Evolutionary conservation across 331 rosid species (phyloP).

Genomic region (Saraca asoca): DNA sequence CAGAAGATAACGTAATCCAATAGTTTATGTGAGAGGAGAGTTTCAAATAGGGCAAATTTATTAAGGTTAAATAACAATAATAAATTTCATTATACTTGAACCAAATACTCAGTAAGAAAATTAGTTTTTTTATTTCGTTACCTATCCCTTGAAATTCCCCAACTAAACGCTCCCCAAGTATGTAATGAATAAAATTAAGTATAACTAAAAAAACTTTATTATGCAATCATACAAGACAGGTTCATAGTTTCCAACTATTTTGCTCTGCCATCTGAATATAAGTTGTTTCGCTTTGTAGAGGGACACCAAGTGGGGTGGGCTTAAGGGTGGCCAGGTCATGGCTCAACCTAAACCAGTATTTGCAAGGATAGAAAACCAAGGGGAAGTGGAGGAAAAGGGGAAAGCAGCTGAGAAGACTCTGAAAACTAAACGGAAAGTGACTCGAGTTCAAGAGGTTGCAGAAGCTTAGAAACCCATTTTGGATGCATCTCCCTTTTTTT

Average conservation of each 20-base stretch:
- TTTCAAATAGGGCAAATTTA: too few relatives aligned
- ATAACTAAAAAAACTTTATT: too few relatives aligned
- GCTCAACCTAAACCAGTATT: slow-evolving; percentile 81
- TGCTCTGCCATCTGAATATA: slow-evolving; percentile 37
- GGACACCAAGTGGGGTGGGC: slow-evolving; percentile 90
- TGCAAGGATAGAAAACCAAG: slow-evolving; percentile 74
- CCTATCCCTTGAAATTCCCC: too few relatives aligned
- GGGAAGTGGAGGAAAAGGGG: slow-evolving; percentile 45
- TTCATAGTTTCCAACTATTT: slow-evolving; percentile 24
- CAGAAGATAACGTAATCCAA: too few relatives aligned
- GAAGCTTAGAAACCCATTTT: slow-evolving; percentile 51
- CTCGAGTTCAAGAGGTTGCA: slow-evolving; percentile 54
- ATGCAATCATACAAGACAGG: background rate
- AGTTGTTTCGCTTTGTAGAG: slow-evolving; percentile 49
- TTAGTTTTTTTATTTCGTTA: too few relatives aligned
- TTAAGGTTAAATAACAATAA: too few relatives aligned
- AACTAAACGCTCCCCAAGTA: too few relatives aligned
- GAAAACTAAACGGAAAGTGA: slow-evolving; percentile 53
- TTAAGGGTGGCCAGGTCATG: slow-evolving; percentile 82
- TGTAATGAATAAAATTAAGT: too few relatives aligned
- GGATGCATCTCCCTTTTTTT: background rate
- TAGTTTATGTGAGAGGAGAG: too few relatives aligned
- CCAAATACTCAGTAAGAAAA: too few relatives aligned
- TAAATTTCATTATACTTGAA: too few relatives aligned
- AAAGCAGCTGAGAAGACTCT: slow-evolving; percentile 44